Evolutionary conservation across 495 filamentous ascomycete genomes (phyloP).

Genomic region (Tuber calosporum): DNA sequence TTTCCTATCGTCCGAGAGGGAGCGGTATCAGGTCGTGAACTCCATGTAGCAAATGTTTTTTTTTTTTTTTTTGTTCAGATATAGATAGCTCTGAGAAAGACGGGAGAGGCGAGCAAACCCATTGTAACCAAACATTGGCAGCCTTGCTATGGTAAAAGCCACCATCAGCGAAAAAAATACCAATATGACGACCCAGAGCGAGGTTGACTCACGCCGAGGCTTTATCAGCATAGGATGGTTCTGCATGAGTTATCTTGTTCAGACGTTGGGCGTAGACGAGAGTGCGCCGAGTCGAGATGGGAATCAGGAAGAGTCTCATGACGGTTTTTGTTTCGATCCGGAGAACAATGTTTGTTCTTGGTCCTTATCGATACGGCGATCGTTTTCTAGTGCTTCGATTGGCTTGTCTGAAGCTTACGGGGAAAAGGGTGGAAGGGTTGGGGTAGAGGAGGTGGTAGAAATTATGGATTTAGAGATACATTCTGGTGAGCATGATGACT

Average conservation of each 20-base stretch:
- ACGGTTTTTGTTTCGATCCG: slow-evolving; percentile 17
- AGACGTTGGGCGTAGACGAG: slow-evolving; percentile 86
- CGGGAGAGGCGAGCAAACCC: slow-evolving; percentile 19
- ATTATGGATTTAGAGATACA: not conserved
- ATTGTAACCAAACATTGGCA: slow-evolving; percentile 34
- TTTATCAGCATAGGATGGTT: slow-evolving; percentile 38
- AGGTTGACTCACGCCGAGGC: slow-evolving; percentile 32
- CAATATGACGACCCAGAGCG: not conserved
- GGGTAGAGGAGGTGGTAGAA: not conserved
- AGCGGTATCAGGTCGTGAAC: slow-evolving; percentile 36
- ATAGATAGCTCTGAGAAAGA: slow-evolving; percentile 7
- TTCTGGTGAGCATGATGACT: not conserved
- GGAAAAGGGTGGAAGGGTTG: not conserved
- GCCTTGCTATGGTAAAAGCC: slow-evolving; percentile 19
- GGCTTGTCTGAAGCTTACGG: not conserved
- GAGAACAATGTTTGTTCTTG: not conserved
- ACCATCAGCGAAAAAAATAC: not conserved
- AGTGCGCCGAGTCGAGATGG: slow-evolving; percentile 83
- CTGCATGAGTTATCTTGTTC: slow-evolving; percentile 40
- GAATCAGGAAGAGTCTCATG: slow-evolving; percentile 94
- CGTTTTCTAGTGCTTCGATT: not conserved
- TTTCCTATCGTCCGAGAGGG: slow-evolving; percentile 62
- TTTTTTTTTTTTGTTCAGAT: slow-evolving; percentile 41
- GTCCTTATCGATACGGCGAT: not conserved
- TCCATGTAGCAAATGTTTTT: slow-evolving; percentile 25